Percentiles rank a stretch among this genome's conserved stretches.
Evolutionary conservation across 1,284 basidiomycete genomes (phyloP).

Genomic region (Marasmius oreades): DNA sequence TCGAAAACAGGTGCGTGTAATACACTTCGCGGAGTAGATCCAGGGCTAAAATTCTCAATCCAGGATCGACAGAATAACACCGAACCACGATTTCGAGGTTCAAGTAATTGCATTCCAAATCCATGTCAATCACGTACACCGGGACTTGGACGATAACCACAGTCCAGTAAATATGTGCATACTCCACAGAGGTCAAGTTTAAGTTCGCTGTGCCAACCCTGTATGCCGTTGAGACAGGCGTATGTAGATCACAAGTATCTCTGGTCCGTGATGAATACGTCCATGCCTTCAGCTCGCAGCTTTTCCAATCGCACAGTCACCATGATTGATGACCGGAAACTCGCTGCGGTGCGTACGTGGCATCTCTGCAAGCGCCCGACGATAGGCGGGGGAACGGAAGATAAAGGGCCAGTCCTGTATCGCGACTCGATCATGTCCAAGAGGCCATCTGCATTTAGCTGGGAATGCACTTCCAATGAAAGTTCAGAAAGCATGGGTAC

Average conservation of each 20-base stretch:
- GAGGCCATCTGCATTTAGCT: not conserved
- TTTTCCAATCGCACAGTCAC: not conserved
- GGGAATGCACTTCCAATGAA: conserved; percentile 1
- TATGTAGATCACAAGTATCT: not conserved
- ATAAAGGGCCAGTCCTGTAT: not conserved
- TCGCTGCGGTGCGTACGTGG: not conserved
- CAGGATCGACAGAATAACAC: no score
- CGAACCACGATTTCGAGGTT: no score
- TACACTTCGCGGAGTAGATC: no score
- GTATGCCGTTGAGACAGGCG: not conserved
- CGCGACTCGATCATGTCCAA: not conserved
- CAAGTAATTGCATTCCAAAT: no score
- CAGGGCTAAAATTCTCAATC: no score
- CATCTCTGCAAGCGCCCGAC: not conserved
- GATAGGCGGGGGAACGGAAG: not conserved
- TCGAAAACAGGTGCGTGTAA: no score
- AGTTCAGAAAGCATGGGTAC: not conserved
- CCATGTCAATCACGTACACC: no score
- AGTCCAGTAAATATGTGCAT: no score
- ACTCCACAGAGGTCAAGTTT: no score
- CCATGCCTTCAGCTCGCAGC: not conserved
- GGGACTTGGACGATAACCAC: no score
- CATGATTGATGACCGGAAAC: not conserved
- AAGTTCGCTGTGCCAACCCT: no score
- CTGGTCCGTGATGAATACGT: conserved; percentile 1